Evolutionary conservation across 2,329 filamentous ascomycete genomes (phyloP).

Genomic region (Colletotrichum australisinense): DNA sequence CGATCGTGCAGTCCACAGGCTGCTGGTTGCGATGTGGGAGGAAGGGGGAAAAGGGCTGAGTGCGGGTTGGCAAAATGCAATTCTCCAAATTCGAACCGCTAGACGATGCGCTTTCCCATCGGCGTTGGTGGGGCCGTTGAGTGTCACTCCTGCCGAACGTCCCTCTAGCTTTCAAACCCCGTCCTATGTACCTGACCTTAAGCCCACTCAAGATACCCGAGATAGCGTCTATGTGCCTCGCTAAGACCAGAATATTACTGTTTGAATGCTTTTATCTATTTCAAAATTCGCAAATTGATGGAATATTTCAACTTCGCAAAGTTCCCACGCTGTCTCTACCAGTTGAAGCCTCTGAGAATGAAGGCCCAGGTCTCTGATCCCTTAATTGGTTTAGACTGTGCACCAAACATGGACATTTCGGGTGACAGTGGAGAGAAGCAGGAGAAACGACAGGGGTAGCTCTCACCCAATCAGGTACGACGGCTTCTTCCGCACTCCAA

Average conservation of each 20-base stretch:
- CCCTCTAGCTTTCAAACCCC: not conserved
- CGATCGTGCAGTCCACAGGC: constrained; percentile 19
- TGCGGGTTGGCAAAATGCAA: not conserved
- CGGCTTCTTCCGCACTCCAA: constrained; percentile 30
- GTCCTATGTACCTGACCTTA: not conserved
- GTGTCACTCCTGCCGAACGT: not conserved
- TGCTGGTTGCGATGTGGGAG: not conserved
- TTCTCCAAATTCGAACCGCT: constrained; percentile 23
- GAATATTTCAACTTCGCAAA: not conserved
- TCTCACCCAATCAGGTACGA: constrained; percentile 20
- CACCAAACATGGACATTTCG: not conserved
- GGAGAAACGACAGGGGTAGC: constrained; percentile 23
- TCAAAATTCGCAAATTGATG: not conserved
- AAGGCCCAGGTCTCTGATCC: not conserved
- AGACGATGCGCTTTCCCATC: constrained; percentile 17
- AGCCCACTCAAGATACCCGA: not conserved
- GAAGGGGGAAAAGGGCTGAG: not conserved
- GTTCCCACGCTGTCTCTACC: not conserved
- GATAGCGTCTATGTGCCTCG: not conserved
- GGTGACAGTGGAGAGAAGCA: not conserved
- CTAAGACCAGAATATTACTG: not conserved
- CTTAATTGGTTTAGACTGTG: not conserved
- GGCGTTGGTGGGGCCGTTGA: constrained; percentile 1
- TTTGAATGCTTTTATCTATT: not conserved
- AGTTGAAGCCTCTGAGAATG: not conserved